These are phyloP conservation scores for Fistulifera solaris DNA, from an alignment of 108 stramenopile species.

Conservation along the genomic window DNA sequence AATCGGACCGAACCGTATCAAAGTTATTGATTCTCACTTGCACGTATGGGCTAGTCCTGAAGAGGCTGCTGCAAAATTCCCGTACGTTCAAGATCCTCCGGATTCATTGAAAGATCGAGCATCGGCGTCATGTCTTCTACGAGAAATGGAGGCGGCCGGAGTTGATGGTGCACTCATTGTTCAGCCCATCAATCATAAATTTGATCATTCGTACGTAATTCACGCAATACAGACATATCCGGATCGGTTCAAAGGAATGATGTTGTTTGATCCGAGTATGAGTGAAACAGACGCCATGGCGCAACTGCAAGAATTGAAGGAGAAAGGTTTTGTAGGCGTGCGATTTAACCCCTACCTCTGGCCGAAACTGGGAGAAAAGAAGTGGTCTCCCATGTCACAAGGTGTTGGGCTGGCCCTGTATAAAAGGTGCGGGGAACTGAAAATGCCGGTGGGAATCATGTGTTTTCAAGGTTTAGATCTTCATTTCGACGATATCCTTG, in stretches of 20 bases:
- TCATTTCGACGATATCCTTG: slow-evolving; percentile 60
- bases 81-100: slow-evolving; percentile 66
- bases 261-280: slow-evolving; percentile 64
- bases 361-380: slow-evolving; percentile 24
- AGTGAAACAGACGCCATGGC: slow-evolving; percentile 48
- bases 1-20: too few species aligned
- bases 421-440: slow-evolving; percentile 66
- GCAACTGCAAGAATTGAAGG: slow-evolving; percentile 48
- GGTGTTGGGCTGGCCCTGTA: slow-evolving; percentile 52
- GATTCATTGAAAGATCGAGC: slow-evolving; percentile 38
- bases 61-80: slow-evolving; percentile 39
- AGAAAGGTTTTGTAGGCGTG: slow-evolving; percentile 77
- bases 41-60: slow-evolving; percentile 70
- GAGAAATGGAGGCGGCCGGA: slow-evolving; percentile 58
- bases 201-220: slow-evolving; percentile 75
- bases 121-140: slow-evolving; percentile 34
- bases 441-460: slow-evolving; percentile 82
- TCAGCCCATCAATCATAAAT: slow-evolving; percentile 88
- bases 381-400: slow-evolving; percentile 30
- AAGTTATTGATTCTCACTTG: slow-evolving; percentile 69
- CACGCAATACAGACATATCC: slow-evolving; percentile 56
- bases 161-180: slow-evolving; percentile 82
- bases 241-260: slow-evolving; percentile 75
- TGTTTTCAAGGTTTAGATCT: slow-evolving; percentile 77
- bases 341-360: slow-evolving; percentile 86